These are phyloP conservation scores for Euphrasia arctica DNA, from an alignment of 305 asterid species.

Conservation along the genomic window DNA sequence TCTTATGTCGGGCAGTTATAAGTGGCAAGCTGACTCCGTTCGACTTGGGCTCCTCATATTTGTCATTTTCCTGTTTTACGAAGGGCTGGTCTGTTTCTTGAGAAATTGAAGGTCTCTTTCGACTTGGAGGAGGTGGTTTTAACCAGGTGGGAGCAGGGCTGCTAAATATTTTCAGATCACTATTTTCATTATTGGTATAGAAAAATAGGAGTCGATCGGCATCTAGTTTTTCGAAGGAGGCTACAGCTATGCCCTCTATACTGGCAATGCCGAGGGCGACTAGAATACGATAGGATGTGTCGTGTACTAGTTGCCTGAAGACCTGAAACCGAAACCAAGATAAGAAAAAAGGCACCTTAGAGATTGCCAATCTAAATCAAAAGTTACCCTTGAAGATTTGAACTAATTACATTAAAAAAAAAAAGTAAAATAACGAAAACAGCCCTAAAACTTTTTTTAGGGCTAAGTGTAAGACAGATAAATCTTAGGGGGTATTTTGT, in stretches of 20 bases:
- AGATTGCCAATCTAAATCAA: too few relatives aligned
- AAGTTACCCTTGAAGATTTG: too few relatives aligned
- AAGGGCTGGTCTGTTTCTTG: conserved; percentile 30
- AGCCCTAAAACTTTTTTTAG: too few relatives aligned
- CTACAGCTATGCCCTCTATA: conserved; percentile 82
- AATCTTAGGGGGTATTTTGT: too few relatives aligned
- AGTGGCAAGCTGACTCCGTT: conserved; percentile 46
- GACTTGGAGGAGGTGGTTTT: conserved; percentile 76
- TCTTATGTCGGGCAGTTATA: conserved; percentile 43
- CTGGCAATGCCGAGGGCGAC: conserved; percentile 91
- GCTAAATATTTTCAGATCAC: conserved; percentile 36
- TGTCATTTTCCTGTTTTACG: conserved; percentile 42
- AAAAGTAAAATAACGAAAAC: too few relatives aligned
- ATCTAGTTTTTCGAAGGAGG: conserved; percentile 87
- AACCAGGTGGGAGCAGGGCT: conserved; percentile 36
- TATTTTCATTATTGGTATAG: conserved; percentile 44
- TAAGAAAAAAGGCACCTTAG: background rate
- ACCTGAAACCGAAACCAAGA: conserved; percentile 45
- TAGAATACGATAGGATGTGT: conserved; percentile 76
- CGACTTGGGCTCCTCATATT: conserved; percentile 30
- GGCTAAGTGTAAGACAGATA: too few relatives aligned
- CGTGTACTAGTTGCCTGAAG: conserved; percentile 91
- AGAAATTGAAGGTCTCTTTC: conserved; percentile 51
- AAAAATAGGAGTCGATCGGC: conserved; percentile 80
- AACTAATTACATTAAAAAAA: too few relatives aligned